Percentiles rank a stretch among this genome's conserved stretches.
These are phyloP conservation scores for Halocafeteria seosinensis DNA, from an alignment of 108 stramenopile species.

Conservation along the genomic window DNA sequence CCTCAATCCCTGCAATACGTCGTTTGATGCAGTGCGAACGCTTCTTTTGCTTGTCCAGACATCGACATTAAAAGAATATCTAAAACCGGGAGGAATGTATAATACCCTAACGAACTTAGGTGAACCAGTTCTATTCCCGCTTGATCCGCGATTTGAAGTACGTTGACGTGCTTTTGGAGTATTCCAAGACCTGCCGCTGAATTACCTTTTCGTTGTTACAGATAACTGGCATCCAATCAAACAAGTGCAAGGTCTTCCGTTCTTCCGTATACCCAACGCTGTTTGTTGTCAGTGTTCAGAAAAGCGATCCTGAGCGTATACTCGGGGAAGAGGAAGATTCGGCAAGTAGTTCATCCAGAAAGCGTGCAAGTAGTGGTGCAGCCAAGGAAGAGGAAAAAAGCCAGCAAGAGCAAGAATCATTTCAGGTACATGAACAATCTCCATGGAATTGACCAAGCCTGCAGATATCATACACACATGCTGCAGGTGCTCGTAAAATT, in stretches of 20 bases:
- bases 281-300: background rate
- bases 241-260: slow-evolving; percentile 8
- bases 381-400: background rate
- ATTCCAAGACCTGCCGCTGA: background rate
- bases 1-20: no score
- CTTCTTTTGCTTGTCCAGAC: no score
- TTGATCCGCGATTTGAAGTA: slow-evolving; percentile 19
- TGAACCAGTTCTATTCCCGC: slow-evolving; percentile 2
- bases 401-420: background rate
- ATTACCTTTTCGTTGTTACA: background rate
- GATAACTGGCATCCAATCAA: background rate
- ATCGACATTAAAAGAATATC: background rate
- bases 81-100: background rate
- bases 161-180: slow-evolving; percentile 9
- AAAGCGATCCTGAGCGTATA: slow-evolving; percentile 9
- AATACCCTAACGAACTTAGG: background rate
- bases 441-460: background rate
- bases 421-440: background rate
- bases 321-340: background rate
- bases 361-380: background rate
- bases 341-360: background rate
- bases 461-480: background rate
- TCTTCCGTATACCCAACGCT: background rate
- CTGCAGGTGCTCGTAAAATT: slow-evolving; percentile 88
- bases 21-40: no score